phyloP scores from a whole-genome alignment of 2,329 filamentous ascomycete genomes.

The Xylaria hypoxylon region DNA sequence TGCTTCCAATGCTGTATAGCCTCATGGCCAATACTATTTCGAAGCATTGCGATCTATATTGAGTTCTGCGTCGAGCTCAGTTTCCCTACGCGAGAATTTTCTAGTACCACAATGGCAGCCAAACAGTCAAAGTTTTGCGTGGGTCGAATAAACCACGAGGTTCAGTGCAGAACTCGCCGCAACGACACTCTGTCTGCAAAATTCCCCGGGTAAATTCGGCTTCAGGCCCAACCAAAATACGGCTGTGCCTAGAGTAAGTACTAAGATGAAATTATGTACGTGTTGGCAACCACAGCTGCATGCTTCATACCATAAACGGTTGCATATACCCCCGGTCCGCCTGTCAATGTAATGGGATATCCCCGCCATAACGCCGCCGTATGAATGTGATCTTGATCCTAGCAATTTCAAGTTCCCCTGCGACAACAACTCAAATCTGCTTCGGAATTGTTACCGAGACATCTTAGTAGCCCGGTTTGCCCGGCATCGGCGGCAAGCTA shows the following conservation, averaged over 20 bases:
- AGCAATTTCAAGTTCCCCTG: background rate
- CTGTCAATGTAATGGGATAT: conserved; percentile 34
- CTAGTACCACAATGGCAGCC: conserved; percentile 16
- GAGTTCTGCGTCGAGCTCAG: conserved; percentile 4
- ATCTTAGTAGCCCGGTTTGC: conserved; percentile 63
- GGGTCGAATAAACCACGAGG: background rate
- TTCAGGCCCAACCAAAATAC: conserved; percentile 1
- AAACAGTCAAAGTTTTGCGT: conserved; percentile 5
- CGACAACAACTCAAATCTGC: background rate
- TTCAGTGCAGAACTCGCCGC: background rate
- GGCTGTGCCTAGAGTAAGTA: conserved; percentile 3
- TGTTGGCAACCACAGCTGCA: conserved; percentile 21
- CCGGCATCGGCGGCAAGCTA: conserved; percentile 67
- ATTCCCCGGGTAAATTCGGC: background rate
- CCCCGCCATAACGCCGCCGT: conserved; percentile 35
- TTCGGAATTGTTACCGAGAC: background rate
- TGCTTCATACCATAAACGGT: conserved; percentile 25
- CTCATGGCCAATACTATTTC: conserved; percentile 15
- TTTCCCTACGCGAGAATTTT: conserved; percentile 15
- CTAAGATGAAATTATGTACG: conserved; percentile 33
- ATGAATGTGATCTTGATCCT: conserved; percentile 28
- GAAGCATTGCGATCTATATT: conserved; percentile 21
- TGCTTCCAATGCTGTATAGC: conserved; percentile 9
- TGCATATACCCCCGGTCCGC: conserved; percentile 27
- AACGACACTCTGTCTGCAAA: conserved; percentile 9